Evolutionary conservation across 192 early-diverging fungal genomes (phyloP).

Genomic region (Coemansia reversa): DNA sequence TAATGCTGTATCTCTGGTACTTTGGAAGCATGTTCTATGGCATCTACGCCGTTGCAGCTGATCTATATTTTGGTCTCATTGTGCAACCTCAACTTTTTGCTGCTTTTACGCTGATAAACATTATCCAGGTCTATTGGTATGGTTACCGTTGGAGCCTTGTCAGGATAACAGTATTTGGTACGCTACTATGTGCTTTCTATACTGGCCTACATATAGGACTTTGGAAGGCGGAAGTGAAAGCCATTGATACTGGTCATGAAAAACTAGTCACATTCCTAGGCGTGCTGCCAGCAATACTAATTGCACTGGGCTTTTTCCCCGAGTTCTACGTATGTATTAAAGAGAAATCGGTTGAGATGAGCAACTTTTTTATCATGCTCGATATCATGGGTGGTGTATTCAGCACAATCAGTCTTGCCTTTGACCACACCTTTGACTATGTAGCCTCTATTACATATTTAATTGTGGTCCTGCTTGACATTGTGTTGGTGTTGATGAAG

Average conservation of each 20-base stretch:
- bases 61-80: conserved; percentile 41
- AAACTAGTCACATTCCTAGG: conserved; percentile 34
- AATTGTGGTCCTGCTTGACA: conserved; percentile 44
- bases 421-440: conserved; percentile 51
- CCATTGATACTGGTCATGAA: conserved; percentile 23
- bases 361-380: conserved; percentile 45
- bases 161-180: neutral
- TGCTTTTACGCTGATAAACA: conserved; percentile 45
- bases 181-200: conserved; percentile 30
- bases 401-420: conserved; percentile 49
- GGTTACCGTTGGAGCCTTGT: conserved; percentile 27
- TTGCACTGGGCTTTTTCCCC: conserved; percentile 50
- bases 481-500: conserved; percentile 46
- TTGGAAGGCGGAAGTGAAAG: conserved; percentile 37
- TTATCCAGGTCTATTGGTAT: conserved; percentile 48
- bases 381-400: conserved; percentile 47
- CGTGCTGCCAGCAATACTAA: conserved; percentile 44
- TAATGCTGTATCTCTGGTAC: conserved; percentile 53
- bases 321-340: conserved; percentile 52
- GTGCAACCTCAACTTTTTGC: conserved; percentile 54
- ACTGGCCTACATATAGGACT: conserved; percentile 44
- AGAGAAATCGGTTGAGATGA: conserved; percentile 50
- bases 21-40: conserved; percentile 46
- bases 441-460: conserved; percentile 52
- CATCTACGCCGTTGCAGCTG: conserved; percentile 36